Evolutionary conservation across 139 green algal genomes (phyloP), one percentile per base, ranked within the genome.

Genomic region (Tetraselmis chui): DNA sequence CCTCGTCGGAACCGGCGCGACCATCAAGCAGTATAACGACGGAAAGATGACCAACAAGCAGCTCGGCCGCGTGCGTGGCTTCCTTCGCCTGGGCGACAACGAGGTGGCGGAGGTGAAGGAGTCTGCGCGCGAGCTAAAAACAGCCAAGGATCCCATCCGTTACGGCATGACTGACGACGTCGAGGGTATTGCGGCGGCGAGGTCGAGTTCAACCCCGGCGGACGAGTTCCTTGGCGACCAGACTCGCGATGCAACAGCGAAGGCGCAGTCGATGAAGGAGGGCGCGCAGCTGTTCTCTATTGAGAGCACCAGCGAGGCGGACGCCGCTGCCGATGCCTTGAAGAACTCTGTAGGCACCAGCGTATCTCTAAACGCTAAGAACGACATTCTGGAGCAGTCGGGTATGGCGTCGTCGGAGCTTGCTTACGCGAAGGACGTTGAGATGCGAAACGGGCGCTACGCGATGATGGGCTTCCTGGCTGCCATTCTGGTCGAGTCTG

Each of bases 391-490:
- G 26, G 83, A 89, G 79, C 77, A 83, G 78, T 29, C 1, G 28
- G 24, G 26, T 18, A 83, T 83, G 27, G 24, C 11, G 26, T 31
- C 29, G 25, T 32, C 78, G 0, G 85, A 90, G 59, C 75, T 78
- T 25, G 30, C 29, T 23, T 91, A 89, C 78, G 87, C 87, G 0
- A 83, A 80, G 1, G 67, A 88, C 25, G 83, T 90, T 26, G 89
- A 92, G 67, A 59, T 30, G 23, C 76, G 80, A 27, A 79, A 85
- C 45, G 78, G 32, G 31, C 77, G 85, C 28, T 80, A 26, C 22
- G 91, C 91, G 1, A 92, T 93, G 91, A 25, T 94, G 22, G 91
- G 91, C 31, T 94, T 94, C 85, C 59, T 91, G 76, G 83, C 85
- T 1, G 88, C 89, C 0, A 87, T 92, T 1, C 79, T 93, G 30